A percentile compares a stretch with the other conserved stretches of the same genome.
phyloP scores from a whole-genome alignment of 768 basidiomycete genomes.

The Tulasnella sp. region DNA sequence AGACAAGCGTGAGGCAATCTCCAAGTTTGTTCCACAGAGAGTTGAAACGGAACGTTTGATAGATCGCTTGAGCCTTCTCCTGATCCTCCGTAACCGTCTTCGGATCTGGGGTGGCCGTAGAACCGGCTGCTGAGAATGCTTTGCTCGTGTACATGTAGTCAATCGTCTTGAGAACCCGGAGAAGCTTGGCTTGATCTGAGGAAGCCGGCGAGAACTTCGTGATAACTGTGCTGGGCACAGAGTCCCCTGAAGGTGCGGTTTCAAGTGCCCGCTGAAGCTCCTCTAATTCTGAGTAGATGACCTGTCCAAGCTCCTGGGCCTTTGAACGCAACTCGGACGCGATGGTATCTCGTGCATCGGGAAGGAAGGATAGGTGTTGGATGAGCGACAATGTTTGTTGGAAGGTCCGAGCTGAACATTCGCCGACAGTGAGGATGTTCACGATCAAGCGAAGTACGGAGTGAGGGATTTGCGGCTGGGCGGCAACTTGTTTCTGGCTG shows the following conservation, averaged over 20 bases:
- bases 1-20: slow-evolving; percentile 81
- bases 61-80: slow-evolving; percentile 82
- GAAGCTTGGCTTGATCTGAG: slow-evolving; percentile 91
- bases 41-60: slow-evolving; percentile 86
- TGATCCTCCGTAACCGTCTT: slow-evolving; percentile 35
- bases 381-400: slow-evolving; percentile 88
- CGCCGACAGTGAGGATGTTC: slow-evolving; percentile 95
- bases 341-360: slow-evolving; percentile 83
- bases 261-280: slow-evolving; percentile 65
- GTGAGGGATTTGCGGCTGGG: slow-evolving; percentile 80
- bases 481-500: slow-evolving; percentile 47
- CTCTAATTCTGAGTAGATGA: slow-evolving; percentile 69
- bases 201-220: slow-evolving; percentile 92
- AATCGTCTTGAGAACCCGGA: slow-evolving; percentile 93
- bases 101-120: slow-evolving; percentile 35
- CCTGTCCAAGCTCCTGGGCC: slow-evolving; percentile 82
- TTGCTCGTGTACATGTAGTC: slow-evolving; percentile 89
- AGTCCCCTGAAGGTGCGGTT: slow-evolving; percentile 49
- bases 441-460: slow-evolving; percentile 84
- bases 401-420: slow-evolving; percentile 96
- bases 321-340: slow-evolving; percentile 80
- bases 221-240: slow-evolving; percentile 47
- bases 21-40: slow-evolving; percentile 84
- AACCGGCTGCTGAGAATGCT: slow-evolving; percentile 39
- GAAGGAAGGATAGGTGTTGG: slow-evolving; percentile 83